phyloP scores from a whole-genome alignment of 192 early-diverging fungal genomes.

The Gaertneriomyces sp. region DNA sequence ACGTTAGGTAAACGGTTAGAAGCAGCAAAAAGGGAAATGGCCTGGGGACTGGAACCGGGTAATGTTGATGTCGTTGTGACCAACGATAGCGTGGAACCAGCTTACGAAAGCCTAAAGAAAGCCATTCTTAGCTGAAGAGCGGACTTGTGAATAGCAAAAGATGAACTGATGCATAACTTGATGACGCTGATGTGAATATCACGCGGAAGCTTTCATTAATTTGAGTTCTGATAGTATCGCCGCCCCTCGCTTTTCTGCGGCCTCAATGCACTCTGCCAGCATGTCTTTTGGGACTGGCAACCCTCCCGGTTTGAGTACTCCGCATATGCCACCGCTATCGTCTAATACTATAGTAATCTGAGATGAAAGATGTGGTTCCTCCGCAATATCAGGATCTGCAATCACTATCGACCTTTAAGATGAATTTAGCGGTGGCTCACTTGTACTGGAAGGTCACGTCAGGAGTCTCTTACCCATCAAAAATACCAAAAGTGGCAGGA shows the following conservation, averaged over 20 bases:
- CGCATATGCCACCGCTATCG: constrained; percentile 50
- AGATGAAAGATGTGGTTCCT: constrained; percentile 58
- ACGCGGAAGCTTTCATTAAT: too few relatives aligned
- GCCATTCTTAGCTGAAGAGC: constrained; percentile 53
- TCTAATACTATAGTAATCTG: constrained; percentile 58
- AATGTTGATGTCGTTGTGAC: constrained; percentile 67
- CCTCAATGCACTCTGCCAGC: constrained; percentile 44
- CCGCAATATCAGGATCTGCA: constrained; percentile 70
- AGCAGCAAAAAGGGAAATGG: constrained; percentile 75
- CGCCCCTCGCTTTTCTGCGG: constrained; percentile 43
- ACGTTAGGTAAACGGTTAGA: constrained; percentile 67
- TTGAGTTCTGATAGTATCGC: neutral
- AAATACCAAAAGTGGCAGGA: constrained; percentile 63
- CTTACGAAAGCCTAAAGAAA: constrained; percentile 67
- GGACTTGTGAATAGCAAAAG: too few relatives aligned
- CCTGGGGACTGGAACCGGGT: constrained; percentile 33
- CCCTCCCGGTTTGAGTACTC: constrained; percentile 60
- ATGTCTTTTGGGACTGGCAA: constrained; percentile 34
- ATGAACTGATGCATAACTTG: too few relatives aligned
- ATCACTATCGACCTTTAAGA: constrained; percentile 23
- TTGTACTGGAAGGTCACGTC: neutral
- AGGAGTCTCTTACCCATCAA: constrained; percentile 46
- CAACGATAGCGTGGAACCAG: constrained; percentile 78
- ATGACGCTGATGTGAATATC: too few relatives aligned
- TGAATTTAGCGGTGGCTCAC: neutral